These are phyloP conservation scores for Cordyceps cicadae DNA, from an alignment of 2,329 filamentous ascomycete species.

Conservation along the genomic window DNA sequence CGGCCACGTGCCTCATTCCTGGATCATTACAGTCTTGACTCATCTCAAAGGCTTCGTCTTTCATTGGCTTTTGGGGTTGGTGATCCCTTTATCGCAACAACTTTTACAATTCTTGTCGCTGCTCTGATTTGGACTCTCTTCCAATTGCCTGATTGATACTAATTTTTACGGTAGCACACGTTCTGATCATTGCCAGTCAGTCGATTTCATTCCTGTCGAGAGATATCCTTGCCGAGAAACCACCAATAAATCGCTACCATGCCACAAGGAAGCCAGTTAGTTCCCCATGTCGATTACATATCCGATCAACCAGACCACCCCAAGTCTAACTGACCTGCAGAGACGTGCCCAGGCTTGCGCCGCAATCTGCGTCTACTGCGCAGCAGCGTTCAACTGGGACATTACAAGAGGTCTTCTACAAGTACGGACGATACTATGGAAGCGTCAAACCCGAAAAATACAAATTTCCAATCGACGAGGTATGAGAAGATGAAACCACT, in stretches of 20 bases:
- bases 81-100: neutral
- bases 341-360: neutral
- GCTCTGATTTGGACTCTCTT: neutral
- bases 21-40: neutral
- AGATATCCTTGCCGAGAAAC: neutral
- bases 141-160: neutral
- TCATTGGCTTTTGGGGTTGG: neutral
- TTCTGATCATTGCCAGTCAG: neutral
- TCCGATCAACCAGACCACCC: constrained; percentile 7
- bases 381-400: no score
- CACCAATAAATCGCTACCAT: neutral
- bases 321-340: constrained; percentile 12
- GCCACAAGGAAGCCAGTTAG: constrained; percentile 2
- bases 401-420: constrained; percentile 28
- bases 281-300: neutral
- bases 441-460: constrained; percentile 63
- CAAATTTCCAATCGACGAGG: constrained; percentile 69
- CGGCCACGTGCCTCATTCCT: neutral
- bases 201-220: neutral
- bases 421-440: constrained; percentile 65
- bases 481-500: constrained; percentile 27
- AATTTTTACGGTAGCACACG: neutral
- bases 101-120: neutral
- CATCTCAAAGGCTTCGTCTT: neutral
- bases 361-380: no score